Percentiles rank a stretch among this genome's conserved stretches.
Evolutionary conservation across 2,329 filamentous ascomycete species (phyloP).

Genomic region (Xylariales sp.): DNA sequence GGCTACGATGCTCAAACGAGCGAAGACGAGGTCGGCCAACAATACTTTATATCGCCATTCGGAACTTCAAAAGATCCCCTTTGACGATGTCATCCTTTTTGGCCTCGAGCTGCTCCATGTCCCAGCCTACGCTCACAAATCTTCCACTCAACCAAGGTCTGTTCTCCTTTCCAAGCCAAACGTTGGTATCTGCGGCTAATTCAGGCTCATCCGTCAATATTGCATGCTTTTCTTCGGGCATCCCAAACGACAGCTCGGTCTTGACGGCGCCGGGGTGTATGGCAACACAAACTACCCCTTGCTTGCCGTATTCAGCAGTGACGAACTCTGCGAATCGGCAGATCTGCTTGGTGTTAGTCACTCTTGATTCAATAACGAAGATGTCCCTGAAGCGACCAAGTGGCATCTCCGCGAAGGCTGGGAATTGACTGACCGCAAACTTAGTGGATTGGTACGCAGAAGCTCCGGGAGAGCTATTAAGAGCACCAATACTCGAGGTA

Average conservation of each 20-base stretch:
- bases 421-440: conserved; percentile 29
- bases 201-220: conserved; percentile 18
- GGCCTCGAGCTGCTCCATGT: conserved; percentile 21
- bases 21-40: too few species aligned
- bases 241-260: conserved; percentile 35
- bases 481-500: conserved; percentile 34
- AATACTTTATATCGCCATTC: conserved; percentile 8
- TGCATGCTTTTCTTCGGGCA: conserved; percentile 25
- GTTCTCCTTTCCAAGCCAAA: conserved; percentile 16
- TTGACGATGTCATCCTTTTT: conserved; percentile 20
- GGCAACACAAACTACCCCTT: conserved; percentile 35
- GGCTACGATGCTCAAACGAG: too few species aligned
- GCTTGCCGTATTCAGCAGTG: conserved; percentile 34
- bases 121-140: conserved; percentile 22
- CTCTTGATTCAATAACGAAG: too few species aligned
- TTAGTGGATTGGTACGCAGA: conserved; percentile 44
- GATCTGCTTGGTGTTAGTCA: too few species aligned
- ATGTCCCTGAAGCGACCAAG: too few species aligned
- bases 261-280: conserved; percentile 42
- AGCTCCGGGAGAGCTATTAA: conserved; percentile 24
- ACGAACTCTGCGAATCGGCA: conserved; percentile 39
- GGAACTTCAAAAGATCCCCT: conserved; percentile 21
- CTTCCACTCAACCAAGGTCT: conserved; percentile 17
- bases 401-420: too few species aligned
- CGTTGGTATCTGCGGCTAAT: conserved; percentile 17